A percentile compares a stretch with the other conserved stretches of the same genome.
These are phyloP conservation scores for Pichia occidentalis DNA, from an alignment of 805 yeast genomes.

Conservation along the genomic window DNA sequence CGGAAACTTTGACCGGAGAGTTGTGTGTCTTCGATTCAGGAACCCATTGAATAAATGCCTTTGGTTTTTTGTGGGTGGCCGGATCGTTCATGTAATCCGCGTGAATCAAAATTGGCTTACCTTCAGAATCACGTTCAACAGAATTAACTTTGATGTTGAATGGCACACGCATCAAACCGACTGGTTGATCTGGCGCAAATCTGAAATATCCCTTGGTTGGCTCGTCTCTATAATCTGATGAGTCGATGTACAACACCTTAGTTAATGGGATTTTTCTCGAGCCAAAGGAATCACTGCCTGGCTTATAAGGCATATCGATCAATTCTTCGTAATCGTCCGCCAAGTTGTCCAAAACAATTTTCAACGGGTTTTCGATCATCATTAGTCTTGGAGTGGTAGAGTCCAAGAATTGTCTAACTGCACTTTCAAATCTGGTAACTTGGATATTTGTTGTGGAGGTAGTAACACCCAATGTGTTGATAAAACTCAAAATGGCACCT, in stretches of 20 bases:
- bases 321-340: conserved; percentile 65
- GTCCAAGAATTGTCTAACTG: conserved; percentile 83
- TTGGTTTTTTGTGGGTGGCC: conserved; percentile 63
- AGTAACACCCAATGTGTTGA: conserved; percentile 94
- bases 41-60: conserved; percentile 96
- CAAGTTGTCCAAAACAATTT: conserved; percentile 75
- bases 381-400: conserved; percentile 89
- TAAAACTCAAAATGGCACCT: conserved; percentile 89
- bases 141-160: conserved; percentile 66
- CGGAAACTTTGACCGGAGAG: conserved; percentile 60
- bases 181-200: conserved; percentile 89
- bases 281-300: conserved; percentile 73
- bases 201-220: conserved; percentile 75
- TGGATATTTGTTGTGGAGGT: conserved; percentile 91
- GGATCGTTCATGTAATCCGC: conserved; percentile 72
- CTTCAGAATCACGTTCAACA: conserved; percentile 54
- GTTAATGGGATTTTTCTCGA: conserved; percentile 70
- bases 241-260: conserved; percentile 75
- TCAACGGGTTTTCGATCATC: conserved; percentile 85
- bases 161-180: conserved; percentile 90
- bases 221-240: conserved; percentile 75
- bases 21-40: conserved; percentile 57
- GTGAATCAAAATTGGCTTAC: conserved; percentile 62
- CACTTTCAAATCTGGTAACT: conserved; percentile 78
- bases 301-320: conserved; percentile 81